phyloP scores from a whole-genome alignment of 2,329 filamentous ascomycete species.

The Byssothecium circinans region DNA sequence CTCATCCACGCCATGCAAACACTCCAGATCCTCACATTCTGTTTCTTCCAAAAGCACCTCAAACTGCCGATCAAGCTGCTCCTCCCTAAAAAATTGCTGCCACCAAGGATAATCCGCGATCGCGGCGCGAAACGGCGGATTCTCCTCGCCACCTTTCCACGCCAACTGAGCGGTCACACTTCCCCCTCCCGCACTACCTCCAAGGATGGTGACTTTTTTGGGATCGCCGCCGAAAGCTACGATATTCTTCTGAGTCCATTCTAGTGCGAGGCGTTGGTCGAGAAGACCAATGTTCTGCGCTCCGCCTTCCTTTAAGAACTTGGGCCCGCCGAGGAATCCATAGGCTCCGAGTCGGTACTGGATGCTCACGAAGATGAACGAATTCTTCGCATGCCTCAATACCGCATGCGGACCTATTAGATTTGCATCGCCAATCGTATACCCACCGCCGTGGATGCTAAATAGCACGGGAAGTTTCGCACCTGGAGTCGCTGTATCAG shows the following conservation, averaged over 20 bases:
- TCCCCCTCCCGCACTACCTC: constrained; percentile 60
- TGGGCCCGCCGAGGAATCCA: constrained; percentile 62
- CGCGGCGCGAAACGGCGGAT: constrained; percentile 42
- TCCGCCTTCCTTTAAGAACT: constrained; percentile 55
- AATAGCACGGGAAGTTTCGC: constrained; percentile 37
- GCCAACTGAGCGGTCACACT: constrained; percentile 48
- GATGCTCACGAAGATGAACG: constrained; percentile 58
- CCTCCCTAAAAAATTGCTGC: constrained; percentile 37
- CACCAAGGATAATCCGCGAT: constrained; percentile 42
- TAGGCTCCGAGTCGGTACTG: constrained; percentile 63
- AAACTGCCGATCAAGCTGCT: constrained; percentile 35
- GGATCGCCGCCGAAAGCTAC: constrained; percentile 52
- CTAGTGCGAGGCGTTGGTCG: constrained; percentile 60
- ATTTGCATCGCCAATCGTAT: constrained; percentile 25
- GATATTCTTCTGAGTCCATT: constrained; percentile 64
- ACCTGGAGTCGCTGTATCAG: constrained; percentile 19
- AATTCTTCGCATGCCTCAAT: constrained; percentile 31
- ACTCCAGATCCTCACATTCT: constrained; percentile 29
- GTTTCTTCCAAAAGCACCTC: constrained; percentile 23
- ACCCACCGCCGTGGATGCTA: constrained; percentile 39
- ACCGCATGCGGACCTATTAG: constrained; percentile 24
- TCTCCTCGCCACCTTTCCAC: constrained; percentile 34
- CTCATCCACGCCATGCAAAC: constrained; percentile 22
- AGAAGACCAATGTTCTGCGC: constrained; percentile 63
- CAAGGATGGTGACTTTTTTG: constrained; percentile 59